Evolutionary conservation across 2,329 filamentous ascomycete genomes (phyloP).

Genomic region (Hypoxylon sp.): DNA sequence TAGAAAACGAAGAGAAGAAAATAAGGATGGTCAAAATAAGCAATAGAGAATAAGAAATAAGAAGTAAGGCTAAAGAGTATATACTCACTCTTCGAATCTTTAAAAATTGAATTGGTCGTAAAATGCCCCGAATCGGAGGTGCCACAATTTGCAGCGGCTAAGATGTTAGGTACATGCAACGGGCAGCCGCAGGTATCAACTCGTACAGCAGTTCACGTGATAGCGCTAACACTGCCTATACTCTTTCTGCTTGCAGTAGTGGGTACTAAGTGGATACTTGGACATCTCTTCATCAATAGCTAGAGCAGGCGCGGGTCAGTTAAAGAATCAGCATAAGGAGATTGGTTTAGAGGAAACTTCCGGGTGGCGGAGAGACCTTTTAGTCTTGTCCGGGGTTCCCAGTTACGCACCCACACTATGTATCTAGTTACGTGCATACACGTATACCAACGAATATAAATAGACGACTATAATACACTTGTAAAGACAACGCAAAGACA

Average conservation of each 20-base stretch:
- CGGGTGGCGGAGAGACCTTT: background rate
- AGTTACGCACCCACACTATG: background rate
- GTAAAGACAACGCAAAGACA: background rate
- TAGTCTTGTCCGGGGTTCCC: background rate
- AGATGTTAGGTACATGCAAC: conserved; percentile 1
- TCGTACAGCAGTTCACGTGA: conserved; percentile 5
- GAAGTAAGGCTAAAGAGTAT: conserved; percentile 5
- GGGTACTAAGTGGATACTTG: conserved; percentile 1
- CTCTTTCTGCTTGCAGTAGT: background rate
- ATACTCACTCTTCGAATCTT: conserved; percentile 2
- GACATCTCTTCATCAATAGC: background rate
- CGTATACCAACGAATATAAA: background rate
- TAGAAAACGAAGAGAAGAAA: background rate
- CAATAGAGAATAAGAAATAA: conserved; percentile 1
- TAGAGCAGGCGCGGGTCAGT: background rate
- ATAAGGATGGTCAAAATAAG: background rate
- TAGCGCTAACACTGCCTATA: background rate
- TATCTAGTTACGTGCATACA: too few species aligned
- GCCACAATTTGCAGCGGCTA: conserved; percentile 25
- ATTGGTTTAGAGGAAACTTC: background rate
- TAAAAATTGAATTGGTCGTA: conserved; percentile 30
- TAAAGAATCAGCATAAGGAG: background rate
- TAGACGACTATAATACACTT: background rate
- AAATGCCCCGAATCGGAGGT: conserved; percentile 42
- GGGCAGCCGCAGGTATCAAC: conserved; percentile 2